Evolutionary conservation across 805 yeast species (phyloP).

Genomic region (Kodamaea jinghongensis): DNA sequence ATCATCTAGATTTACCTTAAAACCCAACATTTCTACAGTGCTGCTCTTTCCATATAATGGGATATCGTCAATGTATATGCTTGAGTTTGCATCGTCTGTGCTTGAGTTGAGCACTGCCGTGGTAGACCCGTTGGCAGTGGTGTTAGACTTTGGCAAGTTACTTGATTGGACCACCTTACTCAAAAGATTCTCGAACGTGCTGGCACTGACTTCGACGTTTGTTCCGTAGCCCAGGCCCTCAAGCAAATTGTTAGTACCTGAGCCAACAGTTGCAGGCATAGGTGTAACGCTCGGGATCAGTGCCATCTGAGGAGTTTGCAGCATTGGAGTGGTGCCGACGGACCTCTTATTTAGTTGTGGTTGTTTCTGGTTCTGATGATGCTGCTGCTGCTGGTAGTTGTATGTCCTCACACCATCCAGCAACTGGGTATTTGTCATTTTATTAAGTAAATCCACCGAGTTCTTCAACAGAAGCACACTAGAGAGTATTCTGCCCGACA

Average conservation of each 20-base stretch:
- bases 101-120: conserved; percentile 7
- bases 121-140: not conserved
- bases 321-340: conserved; percentile 8
- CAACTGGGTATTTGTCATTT: conserved; percentile 30
- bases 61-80: conserved; percentile 36
- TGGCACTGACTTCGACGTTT: conserved; percentile 25
- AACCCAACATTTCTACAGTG: conserved; percentile 36
- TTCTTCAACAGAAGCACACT: conserved; percentile 35
- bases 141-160: conserved; percentile 4
- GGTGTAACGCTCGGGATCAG: conserved; percentile 12
- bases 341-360: conserved; percentile 7
- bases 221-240: conserved; percentile 8
- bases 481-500: conserved; percentile 61
- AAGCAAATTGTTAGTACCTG: conserved; percentile 9
- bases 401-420: conserved; percentile 36
- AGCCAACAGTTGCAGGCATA: conserved; percentile 11
- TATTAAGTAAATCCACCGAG: conserved; percentile 31
- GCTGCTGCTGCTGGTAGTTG: conserved; percentile 12
- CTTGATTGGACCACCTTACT: conserved; percentile 21
- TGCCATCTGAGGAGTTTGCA: conserved; percentile 18
- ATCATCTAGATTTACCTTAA: conserved; percentile 24
- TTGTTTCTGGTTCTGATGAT: conserved; percentile 8
- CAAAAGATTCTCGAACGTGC: conserved; percentile 32
- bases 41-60: conserved; percentile 40
- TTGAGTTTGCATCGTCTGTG: conserved; percentile 14